Base-by-base conservation (phyloP, 306 rosid species). In the Prunus mume region DNA sequence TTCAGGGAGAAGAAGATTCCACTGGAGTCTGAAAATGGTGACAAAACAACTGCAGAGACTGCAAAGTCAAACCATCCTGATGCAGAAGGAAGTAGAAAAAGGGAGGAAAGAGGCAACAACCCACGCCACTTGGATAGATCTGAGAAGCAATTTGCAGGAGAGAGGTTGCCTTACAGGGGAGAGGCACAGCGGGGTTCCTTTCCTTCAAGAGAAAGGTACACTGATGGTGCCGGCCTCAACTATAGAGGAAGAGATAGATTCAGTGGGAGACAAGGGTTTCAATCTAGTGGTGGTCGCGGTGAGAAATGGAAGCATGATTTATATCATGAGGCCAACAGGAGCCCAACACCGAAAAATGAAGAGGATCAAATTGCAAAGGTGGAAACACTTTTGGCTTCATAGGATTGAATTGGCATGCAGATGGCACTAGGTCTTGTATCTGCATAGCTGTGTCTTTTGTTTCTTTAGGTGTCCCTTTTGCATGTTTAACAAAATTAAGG, bases 271-370 rank as follows among this genome's bases (percentile, higher is more conserved):
- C 89, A 87, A 72, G 94, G 76, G 49, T 81, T 69, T 79, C 78
- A 56, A 34, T 76, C 87, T 38, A n/a, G 76, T 22, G 85, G 85
- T 47, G 76, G 88, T 51, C 85, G 78, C n/a, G 70, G 73, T 51
- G 97, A 92, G 81, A 95, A 95, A 81, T 95, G 98, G 98, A 85
- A 85, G 83, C 97, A 95, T 54, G 98, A 95, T 78, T 70, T 95
- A 83, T 95, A 82, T 86, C 88, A 91, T 57, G 98, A 89, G 81
- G 90, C 89, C 54, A 81, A 86, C 66, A 86, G 87, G 71, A 91
- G 92, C 55, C 90, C 97, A 9, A 72, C 85, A n/a, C 92, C 91
- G 4, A 95, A 86, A 87, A 95, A 83, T 70, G 98, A 95, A 73
- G 97, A 95, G 78, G 98, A 92, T 41, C 96, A 92, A 82, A 89